Percentiles rank a stretch among this genome's conserved stretches.
Conservation (phyloP, 106 monocot genomes). For the Iris macrosiphon region DNA sequence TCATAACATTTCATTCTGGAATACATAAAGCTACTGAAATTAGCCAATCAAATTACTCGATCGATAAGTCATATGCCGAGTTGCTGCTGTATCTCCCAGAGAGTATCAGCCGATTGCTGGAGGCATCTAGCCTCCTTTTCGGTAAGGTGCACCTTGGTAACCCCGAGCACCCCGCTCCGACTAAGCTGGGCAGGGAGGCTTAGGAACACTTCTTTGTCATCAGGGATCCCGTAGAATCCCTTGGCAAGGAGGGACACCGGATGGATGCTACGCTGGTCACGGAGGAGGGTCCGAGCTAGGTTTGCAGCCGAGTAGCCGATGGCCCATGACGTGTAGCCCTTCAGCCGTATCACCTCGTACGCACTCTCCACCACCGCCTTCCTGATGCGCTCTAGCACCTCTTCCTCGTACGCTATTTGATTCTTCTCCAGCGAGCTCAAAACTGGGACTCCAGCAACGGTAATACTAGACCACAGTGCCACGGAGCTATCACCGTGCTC, state of each 20-base stretch:
- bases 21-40: too few species aligned
- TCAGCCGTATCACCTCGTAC: constrained; percentile 69
- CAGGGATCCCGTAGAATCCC: constrained; percentile 57
- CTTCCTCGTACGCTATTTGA: constrained; percentile 23
- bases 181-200: constrained; percentile 79
- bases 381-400: constrained; percentile 48
- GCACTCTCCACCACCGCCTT: constrained; percentile 59
- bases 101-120: constrained; percentile 30
- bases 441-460: constrained; percentile 56
- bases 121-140: constrained; percentile 48
- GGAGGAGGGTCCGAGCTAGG: constrained; percentile 57
- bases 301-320: constrained; percentile 78
- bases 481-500: constrained; percentile 98
- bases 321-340: constrained; percentile 86
- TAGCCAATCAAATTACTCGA: too few species aligned
- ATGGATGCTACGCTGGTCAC: constrained; percentile 79
- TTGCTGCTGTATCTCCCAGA: constrained; percentile 48
- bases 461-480: constrained; percentile 87
- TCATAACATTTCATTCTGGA: too few species aligned
- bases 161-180: constrained; percentile 35
- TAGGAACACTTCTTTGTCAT: constrained; percentile 58
- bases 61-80: constrained; percentile 32
- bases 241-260: constrained; percentile 67
- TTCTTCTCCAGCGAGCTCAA: constrained; percentile 29
- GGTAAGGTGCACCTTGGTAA: constrained; percentile 50